These are phyloP conservation scores for Boechera divaricarpa DNA, from an alignment of 345 rosid genomes.

Conservation along the genomic window DNA sequence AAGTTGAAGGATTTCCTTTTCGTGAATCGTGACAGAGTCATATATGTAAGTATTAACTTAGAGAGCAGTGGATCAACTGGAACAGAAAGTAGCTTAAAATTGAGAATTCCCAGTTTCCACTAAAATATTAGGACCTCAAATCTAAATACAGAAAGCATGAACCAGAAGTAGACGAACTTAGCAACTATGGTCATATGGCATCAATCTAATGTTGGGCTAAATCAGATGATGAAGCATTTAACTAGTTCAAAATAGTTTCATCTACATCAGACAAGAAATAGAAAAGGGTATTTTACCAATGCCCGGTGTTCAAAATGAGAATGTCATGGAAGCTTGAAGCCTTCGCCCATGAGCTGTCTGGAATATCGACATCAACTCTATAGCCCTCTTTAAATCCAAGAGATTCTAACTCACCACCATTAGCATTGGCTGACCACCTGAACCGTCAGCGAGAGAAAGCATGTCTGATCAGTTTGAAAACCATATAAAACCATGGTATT, in stretches of 20 bases:
- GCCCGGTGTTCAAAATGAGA: conserved; percentile 84
- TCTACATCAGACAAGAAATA: background rate
- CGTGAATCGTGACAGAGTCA: background rate
- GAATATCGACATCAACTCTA: conserved; percentile 89
- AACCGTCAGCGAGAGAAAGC: background rate
- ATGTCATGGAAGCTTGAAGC: conserved; percentile 83
- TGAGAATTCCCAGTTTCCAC: background rate
- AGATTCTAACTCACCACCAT: conserved; percentile 73
- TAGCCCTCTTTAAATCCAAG: conserved; percentile 90
- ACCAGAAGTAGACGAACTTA: conserved; percentile 7
- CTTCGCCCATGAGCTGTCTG: conserved; percentile 80
- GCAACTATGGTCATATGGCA: conserved; percentile 7
- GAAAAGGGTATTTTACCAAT: conserved; percentile 60
- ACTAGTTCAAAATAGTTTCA: background rate
- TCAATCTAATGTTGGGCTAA: background rate
- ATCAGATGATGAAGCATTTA: background rate
- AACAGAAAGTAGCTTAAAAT: background rate
- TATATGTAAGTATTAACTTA: background rate
- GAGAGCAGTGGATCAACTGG: background rate
- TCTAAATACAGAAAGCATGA: background rate
- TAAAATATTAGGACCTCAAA: background rate
- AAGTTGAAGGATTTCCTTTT: background rate
- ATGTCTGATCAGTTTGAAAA: background rate
- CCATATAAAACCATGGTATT: background rate
- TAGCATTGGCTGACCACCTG: conserved; percentile 75